These are phyloP conservation scores for Kockovaella imperatae DNA, from an alignment of 768 basidiomycete genomes.

Conservation along the genomic window DNA sequence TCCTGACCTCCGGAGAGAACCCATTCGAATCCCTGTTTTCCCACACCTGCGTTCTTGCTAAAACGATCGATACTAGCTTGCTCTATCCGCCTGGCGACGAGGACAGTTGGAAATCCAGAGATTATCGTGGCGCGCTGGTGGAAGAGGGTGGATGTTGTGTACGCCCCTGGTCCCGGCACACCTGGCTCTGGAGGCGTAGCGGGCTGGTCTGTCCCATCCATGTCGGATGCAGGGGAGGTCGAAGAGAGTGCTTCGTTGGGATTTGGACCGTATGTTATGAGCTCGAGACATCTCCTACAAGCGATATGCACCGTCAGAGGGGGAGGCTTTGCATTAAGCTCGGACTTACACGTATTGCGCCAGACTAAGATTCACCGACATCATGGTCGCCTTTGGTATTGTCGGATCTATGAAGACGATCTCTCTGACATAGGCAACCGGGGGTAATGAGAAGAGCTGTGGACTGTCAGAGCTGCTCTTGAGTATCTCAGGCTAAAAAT, in stretches of 20 bases:
- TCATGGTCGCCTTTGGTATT: constrained; percentile 69
- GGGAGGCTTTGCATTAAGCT: background rate
- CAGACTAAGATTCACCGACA: constrained; percentile 84
- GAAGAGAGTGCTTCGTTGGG: constrained; percentile 14
- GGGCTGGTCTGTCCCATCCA: no score
- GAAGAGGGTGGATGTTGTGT: constrained; percentile 50
- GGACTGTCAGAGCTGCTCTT: background rate
- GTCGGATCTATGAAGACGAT: constrained; percentile 86
- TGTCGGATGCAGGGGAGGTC: no score
- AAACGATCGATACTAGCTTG: constrained; percentile 79
- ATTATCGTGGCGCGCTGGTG: constrained; percentile 78
- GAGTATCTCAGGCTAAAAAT: background rate
- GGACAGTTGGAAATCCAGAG: constrained; percentile 27
- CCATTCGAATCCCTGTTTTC: constrained; percentile 82
- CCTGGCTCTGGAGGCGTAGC: background rate
- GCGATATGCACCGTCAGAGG: background rate
- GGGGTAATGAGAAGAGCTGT: constrained; percentile 27
- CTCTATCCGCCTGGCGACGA: constrained; percentile 72
- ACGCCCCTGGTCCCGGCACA: background rate
- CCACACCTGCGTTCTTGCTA: constrained; percentile 81
- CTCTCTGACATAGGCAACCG: constrained; percentile 85
- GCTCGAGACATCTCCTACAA: constrained; percentile 55
- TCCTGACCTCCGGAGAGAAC: constrained; percentile 46
- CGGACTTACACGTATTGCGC: constrained; percentile 84
- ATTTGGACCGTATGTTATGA: constrained; percentile 75